Conservation (phyloP, 441 rosid genomes). For the Omphalea diandra region DNA sequence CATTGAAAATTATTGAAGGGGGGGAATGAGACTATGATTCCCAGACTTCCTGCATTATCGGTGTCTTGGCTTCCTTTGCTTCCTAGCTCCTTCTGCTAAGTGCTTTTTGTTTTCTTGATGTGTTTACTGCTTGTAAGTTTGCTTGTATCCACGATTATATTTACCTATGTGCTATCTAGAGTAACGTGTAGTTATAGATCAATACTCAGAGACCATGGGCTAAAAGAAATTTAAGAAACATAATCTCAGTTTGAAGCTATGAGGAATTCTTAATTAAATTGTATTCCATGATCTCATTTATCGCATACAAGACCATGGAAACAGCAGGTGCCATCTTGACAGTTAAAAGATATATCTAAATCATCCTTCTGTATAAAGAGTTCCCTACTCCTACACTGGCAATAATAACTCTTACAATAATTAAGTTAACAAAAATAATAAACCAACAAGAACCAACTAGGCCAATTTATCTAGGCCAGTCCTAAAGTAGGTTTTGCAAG, state of each 20-base stretch:
- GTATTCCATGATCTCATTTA: neutral
- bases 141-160: no score
- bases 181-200: neutral
- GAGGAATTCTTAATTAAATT: neutral
- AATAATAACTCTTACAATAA: neutral
- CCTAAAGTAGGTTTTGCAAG: no score
- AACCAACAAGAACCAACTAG: neutral
- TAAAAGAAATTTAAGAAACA: no score
- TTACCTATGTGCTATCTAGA: no score
- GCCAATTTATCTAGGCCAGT: no score
- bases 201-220: no score
- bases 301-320: neutral
- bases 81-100: neutral
- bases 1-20: no score
- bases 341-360: neutral
- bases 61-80: neutral
- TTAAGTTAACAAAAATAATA: neutral
- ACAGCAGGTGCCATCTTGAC: neutral
- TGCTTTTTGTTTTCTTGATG: neutral
- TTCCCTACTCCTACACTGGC: neutral
- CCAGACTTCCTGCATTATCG: no score
- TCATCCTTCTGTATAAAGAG: neutral
- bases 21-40: no score
- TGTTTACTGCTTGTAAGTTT: no score
- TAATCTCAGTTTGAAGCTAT: neutral